A percentile compares a stretch with the other conserved stretches of the same genome.
These are phyloP conservation scores for Ilex asprella DNA, from an alignment of 257 asterid genomes.

Conservation along the genomic window DNA sequence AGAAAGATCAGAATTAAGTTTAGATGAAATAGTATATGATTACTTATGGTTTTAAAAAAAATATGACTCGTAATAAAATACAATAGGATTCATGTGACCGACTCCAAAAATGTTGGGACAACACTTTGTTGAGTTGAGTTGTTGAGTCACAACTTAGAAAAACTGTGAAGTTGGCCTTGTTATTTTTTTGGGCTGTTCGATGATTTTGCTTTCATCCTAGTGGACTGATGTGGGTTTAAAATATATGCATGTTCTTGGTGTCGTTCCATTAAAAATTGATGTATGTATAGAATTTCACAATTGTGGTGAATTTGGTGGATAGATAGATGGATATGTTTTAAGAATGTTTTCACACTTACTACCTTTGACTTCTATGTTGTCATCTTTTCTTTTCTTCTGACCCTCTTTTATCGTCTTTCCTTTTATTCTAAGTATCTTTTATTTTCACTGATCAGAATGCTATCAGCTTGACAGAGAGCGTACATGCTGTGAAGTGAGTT, in stretches of 20 bases:
- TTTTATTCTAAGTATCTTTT: slow-evolving; percentile 9
- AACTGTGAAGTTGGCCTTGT: too few species aligned
- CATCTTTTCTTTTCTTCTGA: background rate
- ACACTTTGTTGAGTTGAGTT: too few species aligned
- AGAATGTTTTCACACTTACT: background rate
- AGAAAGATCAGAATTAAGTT: too few species aligned
- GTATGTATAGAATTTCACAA: too few species aligned
- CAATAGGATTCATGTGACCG: too few species aligned
- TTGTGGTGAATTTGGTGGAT: too few species aligned
- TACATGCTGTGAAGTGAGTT: slow-evolving; percentile 77
- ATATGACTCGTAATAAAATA: too few species aligned
- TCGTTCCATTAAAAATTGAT: background rate
- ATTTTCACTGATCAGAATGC: slow-evolving; percentile 53
- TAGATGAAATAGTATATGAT: too few species aligned
- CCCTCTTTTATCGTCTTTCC: slow-evolving; percentile 1
- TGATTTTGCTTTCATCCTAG: background rate
- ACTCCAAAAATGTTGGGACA: too few species aligned
- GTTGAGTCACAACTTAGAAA: too few species aligned
- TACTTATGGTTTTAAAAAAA: too few species aligned
- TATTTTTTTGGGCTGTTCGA: too few species aligned
- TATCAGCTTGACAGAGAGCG: slow-evolving; percentile 61
- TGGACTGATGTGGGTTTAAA: background rate
- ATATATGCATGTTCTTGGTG: slow-evolving; percentile 5
- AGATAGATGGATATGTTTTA: slow-evolving; percentile 2
- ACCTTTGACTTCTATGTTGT: background rate